Evolutionary conservation across 257 asterid genomes (phyloP).

Genomic region (Coffea eugenioides): DNA sequence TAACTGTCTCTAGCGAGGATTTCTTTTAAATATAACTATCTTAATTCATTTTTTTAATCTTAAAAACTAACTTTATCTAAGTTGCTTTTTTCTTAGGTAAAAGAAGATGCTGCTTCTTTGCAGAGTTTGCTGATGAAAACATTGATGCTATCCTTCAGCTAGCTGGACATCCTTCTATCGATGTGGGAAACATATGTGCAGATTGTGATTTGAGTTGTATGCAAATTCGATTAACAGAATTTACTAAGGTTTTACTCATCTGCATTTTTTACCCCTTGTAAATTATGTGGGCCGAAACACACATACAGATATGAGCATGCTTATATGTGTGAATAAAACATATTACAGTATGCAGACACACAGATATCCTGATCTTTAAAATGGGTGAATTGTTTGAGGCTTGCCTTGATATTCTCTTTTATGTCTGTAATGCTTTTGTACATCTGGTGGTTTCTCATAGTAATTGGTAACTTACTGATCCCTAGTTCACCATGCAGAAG

Average conservation of each 20-base stretch:
- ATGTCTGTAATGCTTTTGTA: background rate
- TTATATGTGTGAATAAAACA: background rate
- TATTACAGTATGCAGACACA: background rate
- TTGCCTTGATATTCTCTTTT: background rate
- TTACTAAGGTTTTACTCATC: conserved; percentile 54
- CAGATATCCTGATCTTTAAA: background rate
- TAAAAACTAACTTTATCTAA: background rate
- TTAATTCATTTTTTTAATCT: background rate
- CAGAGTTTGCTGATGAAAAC: conserved; percentile 54
- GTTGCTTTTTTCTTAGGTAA: conserved; percentile 45
- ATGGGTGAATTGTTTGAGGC: background rate
- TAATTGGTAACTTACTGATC: conserved; percentile 17
- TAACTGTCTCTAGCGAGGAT: conserved; percentile 30
- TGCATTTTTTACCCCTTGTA: background rate
- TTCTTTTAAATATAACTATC: background rate
- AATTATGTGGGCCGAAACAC: background rate
- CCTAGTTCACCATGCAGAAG: conserved; percentile 46
- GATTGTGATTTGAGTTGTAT: conserved; percentile 41
- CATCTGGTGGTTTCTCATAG: background rate
- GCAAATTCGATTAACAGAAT: conserved; percentile 63
- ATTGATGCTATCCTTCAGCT: conserved; percentile 41
- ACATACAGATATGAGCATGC: background rate
- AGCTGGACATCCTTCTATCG: conserved; percentile 30
- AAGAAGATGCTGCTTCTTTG: conserved; percentile 55
- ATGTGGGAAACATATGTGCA: conserved; percentile 26